Base-by-base conservation (phyloP, 2,329 filamentous ascomycete genomes). In the Simplicillium sp. region DNA sequence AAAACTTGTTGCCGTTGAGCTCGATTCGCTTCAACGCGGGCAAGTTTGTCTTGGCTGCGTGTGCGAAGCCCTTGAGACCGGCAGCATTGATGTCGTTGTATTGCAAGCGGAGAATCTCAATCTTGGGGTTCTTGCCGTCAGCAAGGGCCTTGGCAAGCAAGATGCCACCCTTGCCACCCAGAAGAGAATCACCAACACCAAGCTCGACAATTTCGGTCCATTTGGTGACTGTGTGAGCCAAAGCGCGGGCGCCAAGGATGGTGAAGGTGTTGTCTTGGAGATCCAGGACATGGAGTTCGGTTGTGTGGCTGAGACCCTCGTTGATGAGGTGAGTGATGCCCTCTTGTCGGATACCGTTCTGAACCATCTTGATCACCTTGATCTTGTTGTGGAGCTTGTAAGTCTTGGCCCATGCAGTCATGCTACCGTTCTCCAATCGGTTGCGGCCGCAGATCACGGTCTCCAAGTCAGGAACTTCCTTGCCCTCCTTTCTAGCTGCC, bases 211-310 rank as follows among this genome's bases (percentile, higher is more conserved):
- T 70, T 32, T 77, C 68, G 0, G 74, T 62, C 90, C 90, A 98
- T 43, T 73, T 73, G 1, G 76, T 71, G 16, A 90, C 73, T 6
- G 87, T 86, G 50, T 73, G 76, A 32, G 86, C 82, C 40, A 98
- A 72, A 11, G 87, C 87, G 52, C 72, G 82, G 25, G 87, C 86
- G 17, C 89, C 92, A 47, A 75, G 71, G 32, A 82, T 62, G 9
- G 90, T 97, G 60, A 97, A 97, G 1, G 92, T 97, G 66, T 98
- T 98, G 66, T 98, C 92, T 62, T 98, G 90, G 46, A 98, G 69
- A 66, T 98, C 92, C 40, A 98, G 67, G 12, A 88, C 75, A 57
- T 82, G 71, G 41, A 98, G 73, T 35, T 70, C 67, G 28, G 68
- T 71, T 38, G 87, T 78, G 53, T 86, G 73, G 48, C 73, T 77